Percentiles rank a stretch among this genome's conserved stretches.
Evolutionary conservation across 176 grass and related monocot genomes (phyloP).

Genomic region (Triticum aestivum): IWGSC_CS_RefSeq_v2.1 NC_057811.1:472547771-472548270

Average conservation of each 20-base stretch:
- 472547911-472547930: no score
- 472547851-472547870: no score
- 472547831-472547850: no score
- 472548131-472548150: constrained; percentile 9
- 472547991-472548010: neutral
- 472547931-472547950: no score
- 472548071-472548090: constrained; percentile 1
- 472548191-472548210: neutral
- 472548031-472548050: neutral
- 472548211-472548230: neutral
- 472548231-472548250: neutral
- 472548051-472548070: neutral
- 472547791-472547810: no score
- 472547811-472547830: no score
- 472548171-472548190: neutral
- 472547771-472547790: no score
- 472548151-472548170: constrained; percentile 3
- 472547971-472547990: no score
- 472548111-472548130: neutral
- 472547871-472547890: no score
- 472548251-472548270: neutral
- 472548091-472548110: neutral
- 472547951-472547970: no score
- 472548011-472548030: constrained; percentile 10
- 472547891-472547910: no score